A percentile compares a stretch with the other conserved stretches of the same genome.
Conservation (phyloP, 2,329 filamentous ascomycete genomes). For the Xylariaceae sp. region DNA sequence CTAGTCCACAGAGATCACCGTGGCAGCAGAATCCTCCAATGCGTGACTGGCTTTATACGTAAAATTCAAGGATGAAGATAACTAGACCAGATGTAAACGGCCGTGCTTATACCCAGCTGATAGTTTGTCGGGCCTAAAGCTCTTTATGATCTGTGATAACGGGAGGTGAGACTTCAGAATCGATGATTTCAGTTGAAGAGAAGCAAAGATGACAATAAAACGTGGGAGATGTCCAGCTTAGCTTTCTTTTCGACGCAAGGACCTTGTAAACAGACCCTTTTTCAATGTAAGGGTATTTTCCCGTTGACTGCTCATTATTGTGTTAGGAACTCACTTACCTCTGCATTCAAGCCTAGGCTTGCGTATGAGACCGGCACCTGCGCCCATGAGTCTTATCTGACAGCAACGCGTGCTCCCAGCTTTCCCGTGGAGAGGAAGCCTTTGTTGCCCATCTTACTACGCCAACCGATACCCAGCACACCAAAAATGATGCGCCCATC, state of each 20-base stretch:
- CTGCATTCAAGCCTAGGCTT: background rate
- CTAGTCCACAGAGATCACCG: too few relatives aligned
- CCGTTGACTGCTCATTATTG: background rate
- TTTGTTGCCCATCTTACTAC: constrained; percentile 81
- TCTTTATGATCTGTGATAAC: background rate
- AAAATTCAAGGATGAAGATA: background rate
- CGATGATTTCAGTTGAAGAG: background rate
- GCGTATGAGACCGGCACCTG: background rate
- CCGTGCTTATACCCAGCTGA: background rate
- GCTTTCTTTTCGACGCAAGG: background rate
- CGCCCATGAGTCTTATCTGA: constrained; percentile 22
- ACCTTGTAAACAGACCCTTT: background rate
- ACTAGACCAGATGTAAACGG: background rate
- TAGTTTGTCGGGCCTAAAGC: background rate
- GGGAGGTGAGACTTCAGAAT: background rate
- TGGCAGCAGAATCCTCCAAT: too few relatives aligned
- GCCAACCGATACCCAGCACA: constrained; percentile 81
- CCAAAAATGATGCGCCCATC: constrained; percentile 68
- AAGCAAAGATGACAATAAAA: background rate
- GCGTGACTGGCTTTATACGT: background rate
- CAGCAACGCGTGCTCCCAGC: constrained; percentile 52
- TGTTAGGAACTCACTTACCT: background rate
- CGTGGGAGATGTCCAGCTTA: background rate
- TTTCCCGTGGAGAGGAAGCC: constrained; percentile 86
- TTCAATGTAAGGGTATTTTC: constrained; percentile 7